Conservation (phyloP, 164 flowering plant species). For the Nymphaea thermarum region DNA sequence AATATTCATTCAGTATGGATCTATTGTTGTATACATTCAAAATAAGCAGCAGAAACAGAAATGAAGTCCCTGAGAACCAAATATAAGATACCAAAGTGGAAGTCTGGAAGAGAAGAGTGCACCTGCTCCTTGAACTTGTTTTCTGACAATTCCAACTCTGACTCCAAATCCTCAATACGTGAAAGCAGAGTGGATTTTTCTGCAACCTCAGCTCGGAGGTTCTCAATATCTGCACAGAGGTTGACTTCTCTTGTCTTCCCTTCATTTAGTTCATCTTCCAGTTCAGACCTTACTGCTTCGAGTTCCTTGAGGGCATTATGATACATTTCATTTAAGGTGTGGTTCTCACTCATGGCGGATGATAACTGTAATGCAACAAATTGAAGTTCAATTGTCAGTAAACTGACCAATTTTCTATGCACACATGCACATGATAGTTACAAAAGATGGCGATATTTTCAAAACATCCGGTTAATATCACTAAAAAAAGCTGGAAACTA, state of each 20-base stretch:
- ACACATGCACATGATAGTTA: not conserved
- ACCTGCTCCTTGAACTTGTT: constrained; percentile 54
- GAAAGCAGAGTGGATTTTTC: constrained; percentile 43
- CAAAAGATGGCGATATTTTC: not conserved
- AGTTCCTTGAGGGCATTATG: constrained; percentile 52
- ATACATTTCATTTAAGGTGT: constrained; percentile 38
- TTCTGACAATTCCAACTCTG: constrained; percentile 33
- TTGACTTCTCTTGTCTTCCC: constrained; percentile 30
- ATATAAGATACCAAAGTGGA: too few species aligned
- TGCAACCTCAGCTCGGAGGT: constrained; percentile 39
- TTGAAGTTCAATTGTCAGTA: not conserved
- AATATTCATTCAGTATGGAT: not conserved
- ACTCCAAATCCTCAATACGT: constrained; percentile 45
- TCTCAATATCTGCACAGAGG: constrained; percentile 38
- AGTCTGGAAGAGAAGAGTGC: not conserved
- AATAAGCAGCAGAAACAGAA: not conserved
- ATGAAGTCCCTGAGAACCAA: too few species aligned
- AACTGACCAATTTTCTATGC: not conserved
- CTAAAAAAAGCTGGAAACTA: too few species aligned
- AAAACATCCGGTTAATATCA: too few species aligned
- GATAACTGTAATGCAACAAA: constrained; percentile 37
- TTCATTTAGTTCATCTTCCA: constrained; percentile 50
- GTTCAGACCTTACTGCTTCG: constrained; percentile 33
- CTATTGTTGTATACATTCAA: not conserved
- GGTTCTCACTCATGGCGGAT: constrained; percentile 68